Conservation (phyloP, 495 filamentous ascomycete genomes). For the Aspergillus ostianus region DNA sequence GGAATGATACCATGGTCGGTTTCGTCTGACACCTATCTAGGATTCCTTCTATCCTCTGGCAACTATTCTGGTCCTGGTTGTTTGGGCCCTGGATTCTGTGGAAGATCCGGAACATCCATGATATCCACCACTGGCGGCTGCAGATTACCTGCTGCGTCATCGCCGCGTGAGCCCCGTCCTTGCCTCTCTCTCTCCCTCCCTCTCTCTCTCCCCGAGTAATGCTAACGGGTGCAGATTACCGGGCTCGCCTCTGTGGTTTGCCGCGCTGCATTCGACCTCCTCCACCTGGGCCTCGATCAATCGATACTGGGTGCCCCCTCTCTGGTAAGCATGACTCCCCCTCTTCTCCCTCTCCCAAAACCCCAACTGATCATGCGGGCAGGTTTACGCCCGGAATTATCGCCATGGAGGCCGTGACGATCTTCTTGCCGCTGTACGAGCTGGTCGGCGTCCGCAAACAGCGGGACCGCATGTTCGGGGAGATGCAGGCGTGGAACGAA, state of each 20-base stretch:
- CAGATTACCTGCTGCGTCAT: conserved; percentile 56
- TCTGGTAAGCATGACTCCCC: conserved; percentile 42
- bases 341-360: not conserved
- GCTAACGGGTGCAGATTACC: conserved; percentile 43
- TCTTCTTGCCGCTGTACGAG: conserved; percentile 47
- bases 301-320: conserved; percentile 43
- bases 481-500: conserved; percentile 16
- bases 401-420: conserved; percentile 41
- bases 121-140: conserved; percentile 58
- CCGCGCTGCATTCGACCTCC: conserved; percentile 51
- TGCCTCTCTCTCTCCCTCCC: not conserved
- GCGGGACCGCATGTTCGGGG: conserved; percentile 9
- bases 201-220: not conserved
- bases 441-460: conserved; percentile 40
- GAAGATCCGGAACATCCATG: conserved; percentile 43
- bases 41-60: conserved; percentile 60
- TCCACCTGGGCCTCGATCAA: conserved; percentile 50
- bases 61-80: conserved; percentile 57
- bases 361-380: conserved; percentile 7
- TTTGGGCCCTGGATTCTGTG: conserved; percentile 39
- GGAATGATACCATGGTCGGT: conserved; percentile 4
- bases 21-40: conserved; percentile 22
- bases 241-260: conserved; percentile 59
- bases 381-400: conserved; percentile 51
- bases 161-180: conserved; percentile 43